A percentile compares a stretch with the other conserved stretches of the same genome.
Conservation (phyloP, 331 rosid genomes). For the Pyracantha coccinea region DNA sequence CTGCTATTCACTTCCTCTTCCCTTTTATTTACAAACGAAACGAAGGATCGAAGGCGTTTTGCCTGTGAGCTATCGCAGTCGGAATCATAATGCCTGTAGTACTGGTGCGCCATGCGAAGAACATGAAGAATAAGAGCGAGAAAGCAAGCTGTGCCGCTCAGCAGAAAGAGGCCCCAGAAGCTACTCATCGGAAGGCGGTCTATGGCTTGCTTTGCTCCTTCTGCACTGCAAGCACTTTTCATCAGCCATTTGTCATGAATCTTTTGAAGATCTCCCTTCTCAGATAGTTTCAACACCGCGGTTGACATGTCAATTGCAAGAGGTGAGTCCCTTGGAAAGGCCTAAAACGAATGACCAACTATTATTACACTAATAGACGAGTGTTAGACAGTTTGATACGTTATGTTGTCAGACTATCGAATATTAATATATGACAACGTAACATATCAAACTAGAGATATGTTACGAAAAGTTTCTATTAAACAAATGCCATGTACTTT, state of each 20-base stretch:
- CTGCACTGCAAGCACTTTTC: constrained; percentile 57
- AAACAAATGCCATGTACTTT: no score
- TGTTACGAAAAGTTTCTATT: no score
- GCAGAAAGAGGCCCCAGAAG: constrained; percentile 60
- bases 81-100: not conserved
- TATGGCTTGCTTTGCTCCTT: constrained; percentile 41
- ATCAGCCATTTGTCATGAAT: constrained; percentile 71
- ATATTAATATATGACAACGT: no score
- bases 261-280: constrained; percentile 48
- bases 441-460: no score
- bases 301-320: constrained; percentile 65
- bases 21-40: constrained; percentile 9
- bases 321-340: constrained; percentile 56
- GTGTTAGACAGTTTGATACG: not conserved
- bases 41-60: not conserved
- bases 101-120: constrained; percentile 18
- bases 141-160: constrained; percentile 33
- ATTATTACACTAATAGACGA: not conserved
- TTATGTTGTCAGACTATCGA: no score
- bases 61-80: not conserved
- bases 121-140: not conserved
- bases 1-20: not conserved
- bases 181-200: constrained; percentile 47
- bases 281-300: constrained; percentile 40
- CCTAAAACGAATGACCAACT: constrained; percentile 11